Percentiles rank a stretch among this genome's conserved stretches.
These are phyloP conservation scores for Xylaria arbuscula DNA, from an alignment of 2,329 filamentous ascomycete species.

Conservation along the genomic window DNA sequence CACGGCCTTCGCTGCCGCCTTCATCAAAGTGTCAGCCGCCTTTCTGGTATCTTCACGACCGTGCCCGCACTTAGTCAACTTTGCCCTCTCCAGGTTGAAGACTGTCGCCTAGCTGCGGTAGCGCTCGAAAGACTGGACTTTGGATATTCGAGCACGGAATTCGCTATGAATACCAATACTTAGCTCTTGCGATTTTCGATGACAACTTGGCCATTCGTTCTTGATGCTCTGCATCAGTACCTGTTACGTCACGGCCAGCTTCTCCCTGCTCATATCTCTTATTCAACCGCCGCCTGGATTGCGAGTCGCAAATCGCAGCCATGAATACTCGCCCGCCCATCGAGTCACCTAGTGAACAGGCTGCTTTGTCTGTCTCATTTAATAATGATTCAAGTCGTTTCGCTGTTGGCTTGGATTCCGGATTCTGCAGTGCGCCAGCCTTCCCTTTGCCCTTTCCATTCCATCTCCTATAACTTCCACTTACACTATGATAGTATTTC, in stretches of 20 bases:
- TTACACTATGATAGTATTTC: slow-evolving; percentile 69
- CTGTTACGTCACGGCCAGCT: slow-evolving; percentile 35
- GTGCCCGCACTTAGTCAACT: slow-evolving; percentile 35
- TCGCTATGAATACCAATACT: slow-evolving; percentile 25
- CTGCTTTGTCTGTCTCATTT: slow-evolving; percentile 85
- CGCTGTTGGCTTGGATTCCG: slow-evolving; percentile 84
- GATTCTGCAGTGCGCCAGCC: slow-evolving; percentile 77
- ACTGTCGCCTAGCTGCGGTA: slow-evolving; percentile 18
- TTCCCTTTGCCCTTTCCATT: slow-evolving; percentile 3
- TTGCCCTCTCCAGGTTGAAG: slow-evolving; percentile 13
- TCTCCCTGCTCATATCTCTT: slow-evolving; percentile 30
- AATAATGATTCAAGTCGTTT: slow-evolving; percentile 89
- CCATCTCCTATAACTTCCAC: slow-evolving; percentile 32
- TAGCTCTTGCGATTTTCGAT: slow-evolving; percentile 27
- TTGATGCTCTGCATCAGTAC: slow-evolving; percentile 43
- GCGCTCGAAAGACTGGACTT: slow-evolving; percentile 12
- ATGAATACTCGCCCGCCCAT: slow-evolving; percentile 95
- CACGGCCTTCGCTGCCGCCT: not conserved
- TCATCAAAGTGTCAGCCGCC: not conserved
- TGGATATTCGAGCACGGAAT: slow-evolving; percentile 11
- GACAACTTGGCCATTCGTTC: slow-evolving; percentile 39
- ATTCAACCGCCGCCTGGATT: slow-evolving; percentile 17
- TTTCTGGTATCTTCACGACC: slow-evolving; percentile 7
- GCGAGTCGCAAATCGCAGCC: slow-evolving; percentile 41
- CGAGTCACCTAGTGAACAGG: slow-evolving; percentile 77